phyloP scores from a whole-genome alignment of 2,329 filamentous ascomycete genomes.

The Verticillium zaregamsianum region DNA sequence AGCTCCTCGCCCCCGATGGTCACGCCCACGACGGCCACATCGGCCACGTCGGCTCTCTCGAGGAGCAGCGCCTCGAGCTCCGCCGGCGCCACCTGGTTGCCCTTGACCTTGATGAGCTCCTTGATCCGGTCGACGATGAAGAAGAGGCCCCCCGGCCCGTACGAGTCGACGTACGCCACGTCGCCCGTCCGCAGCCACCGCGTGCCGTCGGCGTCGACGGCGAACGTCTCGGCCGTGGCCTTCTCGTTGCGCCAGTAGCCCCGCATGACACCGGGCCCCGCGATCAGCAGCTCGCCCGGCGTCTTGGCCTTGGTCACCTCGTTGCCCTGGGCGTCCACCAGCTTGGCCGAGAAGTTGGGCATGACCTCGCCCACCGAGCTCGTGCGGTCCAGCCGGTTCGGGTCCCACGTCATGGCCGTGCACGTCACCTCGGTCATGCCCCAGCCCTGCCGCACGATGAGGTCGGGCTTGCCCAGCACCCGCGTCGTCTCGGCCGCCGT shows the following conservation, averaged over 20 bases:
- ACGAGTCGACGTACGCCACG: constrained; percentile 61
- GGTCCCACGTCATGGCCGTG: constrained; percentile 61
- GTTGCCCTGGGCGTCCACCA: constrained; percentile 55
- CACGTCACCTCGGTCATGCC: constrained; percentile 86
- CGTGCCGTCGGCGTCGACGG: constrained; percentile 40
- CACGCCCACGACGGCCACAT: constrained; percentile 64
- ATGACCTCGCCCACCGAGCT: constrained; percentile 61
- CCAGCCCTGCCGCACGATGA: constrained; percentile 64
- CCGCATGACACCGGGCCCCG: constrained; percentile 67
- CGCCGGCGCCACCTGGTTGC: constrained; percentile 55
- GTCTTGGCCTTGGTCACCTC: constrained; percentile 47
- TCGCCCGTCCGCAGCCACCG: constrained; percentile 75
- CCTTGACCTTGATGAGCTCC: constrained; percentile 60
- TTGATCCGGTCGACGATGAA: constrained; percentile 71
- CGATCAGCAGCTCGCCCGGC: constrained; percentile 69
- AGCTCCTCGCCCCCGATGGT: constrained; percentile 48
- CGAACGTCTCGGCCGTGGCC: constrained; percentile 58
- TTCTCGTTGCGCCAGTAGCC: constrained; percentile 72
- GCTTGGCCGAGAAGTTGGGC: constrained; percentile 64
- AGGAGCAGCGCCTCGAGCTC: constrained; percentile 37
- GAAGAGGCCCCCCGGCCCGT: constrained; percentile 43
- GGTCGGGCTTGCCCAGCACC: constrained; percentile 34
- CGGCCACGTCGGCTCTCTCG: constrained; percentile 43
- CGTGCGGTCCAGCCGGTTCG: constrained; percentile 30
- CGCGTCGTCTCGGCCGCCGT: constrained; percentile 54